Conservation (phyloP, 352 stramenopile genomes). For the Phytopythium oedochilum region DNA sequence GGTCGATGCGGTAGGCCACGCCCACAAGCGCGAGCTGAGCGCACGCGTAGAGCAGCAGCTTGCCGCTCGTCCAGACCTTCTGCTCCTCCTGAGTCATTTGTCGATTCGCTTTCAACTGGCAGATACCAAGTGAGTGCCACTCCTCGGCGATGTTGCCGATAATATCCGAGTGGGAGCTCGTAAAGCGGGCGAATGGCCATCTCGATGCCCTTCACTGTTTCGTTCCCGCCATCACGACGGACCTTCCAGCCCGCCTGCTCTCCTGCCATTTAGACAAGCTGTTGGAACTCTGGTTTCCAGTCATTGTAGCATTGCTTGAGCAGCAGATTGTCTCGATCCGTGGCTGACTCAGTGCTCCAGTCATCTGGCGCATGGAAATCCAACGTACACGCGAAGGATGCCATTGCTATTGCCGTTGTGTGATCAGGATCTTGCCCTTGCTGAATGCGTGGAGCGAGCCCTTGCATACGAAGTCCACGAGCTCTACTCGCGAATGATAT, state of each 20-base stretch:
- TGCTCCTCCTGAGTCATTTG: conserved; percentile 9
- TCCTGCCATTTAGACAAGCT: neutral
- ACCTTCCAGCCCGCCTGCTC: neutral
- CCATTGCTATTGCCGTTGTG: neutral
- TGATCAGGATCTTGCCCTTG: neutral
- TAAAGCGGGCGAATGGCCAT: neutral
- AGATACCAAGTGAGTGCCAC: too few species aligned
- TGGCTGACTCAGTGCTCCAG: neutral
- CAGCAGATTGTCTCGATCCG: neutral
- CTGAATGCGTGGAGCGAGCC: neutral
- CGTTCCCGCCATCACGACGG: neutral
- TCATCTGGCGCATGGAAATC: neutral
- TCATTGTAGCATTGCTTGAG: neutral
- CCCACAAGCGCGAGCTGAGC: conserved; percentile 45
- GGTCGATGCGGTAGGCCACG: conserved; percentile 51
- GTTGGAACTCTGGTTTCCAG: neutral
- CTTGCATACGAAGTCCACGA: neutral
- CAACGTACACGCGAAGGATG: neutral
- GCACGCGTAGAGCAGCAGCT: conserved; percentile 45
- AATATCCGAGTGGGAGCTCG: neutral
- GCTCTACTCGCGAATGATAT: neutral
- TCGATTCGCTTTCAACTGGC: too few species aligned
- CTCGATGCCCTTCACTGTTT: neutral
- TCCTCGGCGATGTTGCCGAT: neutral
- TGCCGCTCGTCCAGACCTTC: conserved; percentile 31